Evolutionary conservation across 305 asterid genomes (phyloP).

Genomic region (Ajuga reptans): DNA sequence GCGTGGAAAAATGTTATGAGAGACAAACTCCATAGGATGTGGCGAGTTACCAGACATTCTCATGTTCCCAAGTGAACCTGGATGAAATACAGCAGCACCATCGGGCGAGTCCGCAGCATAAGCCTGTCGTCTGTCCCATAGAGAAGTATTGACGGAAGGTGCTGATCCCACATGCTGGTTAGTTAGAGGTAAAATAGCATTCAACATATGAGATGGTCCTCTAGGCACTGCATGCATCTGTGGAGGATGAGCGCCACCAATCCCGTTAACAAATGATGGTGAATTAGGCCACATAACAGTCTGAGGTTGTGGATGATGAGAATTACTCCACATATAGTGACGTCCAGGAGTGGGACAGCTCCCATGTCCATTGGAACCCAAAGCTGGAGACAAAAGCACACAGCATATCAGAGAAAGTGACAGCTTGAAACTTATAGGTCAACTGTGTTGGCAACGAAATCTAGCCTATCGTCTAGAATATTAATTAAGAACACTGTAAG

Average conservation of each 20-base stretch:
- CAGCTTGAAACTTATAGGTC: neutral
- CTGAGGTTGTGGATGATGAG: constrained; percentile 67
- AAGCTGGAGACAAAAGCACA: constrained; percentile 41
- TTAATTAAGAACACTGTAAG: neutral
- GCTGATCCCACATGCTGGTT: constrained; percentile 94
- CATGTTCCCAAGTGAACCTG: constrained; percentile 88
- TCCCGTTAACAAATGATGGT: constrained; percentile 67
- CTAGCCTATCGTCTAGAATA: neutral
- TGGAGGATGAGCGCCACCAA: constrained; percentile 51
- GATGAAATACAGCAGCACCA: constrained; percentile 73
- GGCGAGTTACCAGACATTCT: constrained; percentile 76
- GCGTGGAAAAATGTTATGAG: constrained; percentile 58
- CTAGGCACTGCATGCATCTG: constrained; percentile 77
- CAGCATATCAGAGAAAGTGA: constrained; percentile 13
- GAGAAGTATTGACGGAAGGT: constrained; percentile 73
- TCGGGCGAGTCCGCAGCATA: constrained; percentile 85
- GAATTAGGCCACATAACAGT: constrained; percentile 76
- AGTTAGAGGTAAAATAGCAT: constrained; percentile 52
- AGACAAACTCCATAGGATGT: constrained; percentile 68
- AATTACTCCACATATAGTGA: constrained; percentile 76
- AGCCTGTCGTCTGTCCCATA: constrained; percentile 70
- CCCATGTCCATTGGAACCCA: constrained; percentile 67
- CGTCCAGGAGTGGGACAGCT: constrained; percentile 79
- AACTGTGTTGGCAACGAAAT: neutral
- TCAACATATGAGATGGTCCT: constrained; percentile 65